Conservation (phyloP, 495 filamentous ascomycete genomes). For the Penicillium bialowiezense region DNA sequence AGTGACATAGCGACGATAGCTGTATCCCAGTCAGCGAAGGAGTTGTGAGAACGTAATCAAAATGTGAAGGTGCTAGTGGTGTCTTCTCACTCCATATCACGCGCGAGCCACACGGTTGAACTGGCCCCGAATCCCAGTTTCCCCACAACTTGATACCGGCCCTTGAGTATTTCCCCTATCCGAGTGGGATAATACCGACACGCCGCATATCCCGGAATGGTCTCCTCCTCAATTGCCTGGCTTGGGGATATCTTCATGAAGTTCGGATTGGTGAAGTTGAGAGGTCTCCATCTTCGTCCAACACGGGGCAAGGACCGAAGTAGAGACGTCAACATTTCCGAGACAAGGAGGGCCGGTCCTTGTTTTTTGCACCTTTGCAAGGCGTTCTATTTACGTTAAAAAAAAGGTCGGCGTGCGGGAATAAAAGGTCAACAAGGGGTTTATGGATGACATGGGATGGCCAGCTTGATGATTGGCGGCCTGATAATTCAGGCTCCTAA, state of each 20-base stretch:
- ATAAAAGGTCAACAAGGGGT: too few species aligned
- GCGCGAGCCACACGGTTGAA: constrained; percentile 37
- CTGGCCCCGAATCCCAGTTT: constrained; percentile 38
- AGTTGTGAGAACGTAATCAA: neutral
- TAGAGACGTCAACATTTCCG: constrained; percentile 12
- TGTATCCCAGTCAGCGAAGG: constrained; percentile 2
- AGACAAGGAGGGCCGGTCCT: neutral
- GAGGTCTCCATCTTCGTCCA: constrained; percentile 18
- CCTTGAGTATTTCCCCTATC: constrained; percentile 35
- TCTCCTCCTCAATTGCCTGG: constrained; percentile 21
- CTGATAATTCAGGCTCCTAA: too few species aligned
- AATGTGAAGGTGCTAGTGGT: neutral
- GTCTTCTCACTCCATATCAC: constrained; percentile 30
- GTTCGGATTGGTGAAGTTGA: constrained; percentile 22
- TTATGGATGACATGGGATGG: too few species aligned
- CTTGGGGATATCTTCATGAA: constrained; percentile 7
- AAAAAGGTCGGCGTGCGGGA: too few species aligned
- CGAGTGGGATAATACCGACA: constrained; percentile 32
- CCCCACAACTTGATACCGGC: constrained; percentile 34
- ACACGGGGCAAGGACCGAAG: constrained; percentile 18
- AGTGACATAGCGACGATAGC: constrained; percentile 28
- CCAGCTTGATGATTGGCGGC: too few species aligned
- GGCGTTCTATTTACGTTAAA: too few species aligned
- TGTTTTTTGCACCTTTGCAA: too few species aligned
- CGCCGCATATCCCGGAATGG: constrained; percentile 28